Evolutionary conservation across 2,329 filamentous ascomycete genomes (phyloP).

Genomic region (Pseudocercospora fuligena): DNA sequence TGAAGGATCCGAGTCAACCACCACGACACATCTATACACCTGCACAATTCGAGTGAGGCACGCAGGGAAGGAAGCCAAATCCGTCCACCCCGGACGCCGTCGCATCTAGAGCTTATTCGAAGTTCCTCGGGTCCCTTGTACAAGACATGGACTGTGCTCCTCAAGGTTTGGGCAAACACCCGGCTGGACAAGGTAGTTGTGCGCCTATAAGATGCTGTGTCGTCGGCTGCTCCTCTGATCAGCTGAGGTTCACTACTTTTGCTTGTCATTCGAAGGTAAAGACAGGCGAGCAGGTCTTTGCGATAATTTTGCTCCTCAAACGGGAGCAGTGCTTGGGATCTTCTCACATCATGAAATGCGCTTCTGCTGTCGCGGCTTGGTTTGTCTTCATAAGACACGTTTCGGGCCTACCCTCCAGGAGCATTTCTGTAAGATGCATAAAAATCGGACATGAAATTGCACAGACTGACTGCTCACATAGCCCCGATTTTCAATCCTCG

Average conservation of each 20-base stretch:
- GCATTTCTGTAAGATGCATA: not conserved
- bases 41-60: not conserved
- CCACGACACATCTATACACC: not conserved
- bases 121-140: not conserved
- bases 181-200: not conserved
- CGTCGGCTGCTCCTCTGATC: too few species aligned
- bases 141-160: not conserved
- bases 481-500: not conserved
- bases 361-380: not conserved
- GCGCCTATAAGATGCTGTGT: not conserved
- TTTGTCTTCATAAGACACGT: not conserved
- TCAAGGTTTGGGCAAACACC: not conserved
- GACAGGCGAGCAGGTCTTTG: not conserved
- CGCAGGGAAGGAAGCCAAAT: not conserved
- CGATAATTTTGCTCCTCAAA: not conserved
- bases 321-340: not conserved
- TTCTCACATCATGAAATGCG: not conserved
- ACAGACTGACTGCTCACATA: not conserved
- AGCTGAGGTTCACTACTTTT: not conserved
- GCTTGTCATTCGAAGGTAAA: not conserved
- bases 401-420: not conserved
- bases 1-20: not conserved
- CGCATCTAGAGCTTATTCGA: not conserved
- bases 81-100: not conserved
- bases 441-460: not conserved